Evolutionary conservation across 345 rosid species (phyloP).

Genomic region (Brassica napus): DNA sequence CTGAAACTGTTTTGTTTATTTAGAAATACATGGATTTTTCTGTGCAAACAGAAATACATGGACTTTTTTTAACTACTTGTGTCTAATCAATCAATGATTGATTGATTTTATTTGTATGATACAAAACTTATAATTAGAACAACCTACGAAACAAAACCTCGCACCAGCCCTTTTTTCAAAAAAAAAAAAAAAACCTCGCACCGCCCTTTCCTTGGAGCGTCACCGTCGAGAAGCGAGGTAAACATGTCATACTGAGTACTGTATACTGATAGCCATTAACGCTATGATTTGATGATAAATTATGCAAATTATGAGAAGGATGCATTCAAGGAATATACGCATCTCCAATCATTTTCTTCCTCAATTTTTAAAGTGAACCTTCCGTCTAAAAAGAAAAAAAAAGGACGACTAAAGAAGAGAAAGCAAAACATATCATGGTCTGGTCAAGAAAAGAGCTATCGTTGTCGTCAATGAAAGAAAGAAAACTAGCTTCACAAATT

Average conservation of each 20-base stretch:
- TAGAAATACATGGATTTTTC: background rate
- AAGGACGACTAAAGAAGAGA: conserved; percentile 16
- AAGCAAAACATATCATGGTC: conserved; percentile 15
- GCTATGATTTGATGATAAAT: background rate
- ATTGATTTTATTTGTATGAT: background rate
- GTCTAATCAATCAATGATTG: background rate
- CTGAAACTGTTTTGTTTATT: conserved; percentile 17
- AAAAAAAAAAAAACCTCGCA: background rate
- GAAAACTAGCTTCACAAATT: background rate
- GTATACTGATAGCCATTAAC: background rate
- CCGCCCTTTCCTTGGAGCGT: conserved; percentile 3
- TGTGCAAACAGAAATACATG: background rate
- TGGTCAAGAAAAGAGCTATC: conserved; percentile 23
- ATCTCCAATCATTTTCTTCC: conserved; percentile 17
- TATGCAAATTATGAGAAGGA: conserved; percentile 5
- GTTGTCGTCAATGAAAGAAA: background rate
- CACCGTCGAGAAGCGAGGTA: conserved; percentile 19
- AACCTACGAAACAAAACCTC: background rate
- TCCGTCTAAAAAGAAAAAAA: conserved; percentile 15
- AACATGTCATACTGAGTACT: conserved; percentile 10
- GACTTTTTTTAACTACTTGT: background rate
- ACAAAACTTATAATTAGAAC: background rate
- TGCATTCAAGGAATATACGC: conserved; percentile 30
- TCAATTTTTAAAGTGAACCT: conserved; percentile 7
- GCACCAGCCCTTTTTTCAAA: background rate